Evolutionary conservation across 108 stramenopile species (phyloP).

Genomic region (Discostella pseudostelligera): DNA sequence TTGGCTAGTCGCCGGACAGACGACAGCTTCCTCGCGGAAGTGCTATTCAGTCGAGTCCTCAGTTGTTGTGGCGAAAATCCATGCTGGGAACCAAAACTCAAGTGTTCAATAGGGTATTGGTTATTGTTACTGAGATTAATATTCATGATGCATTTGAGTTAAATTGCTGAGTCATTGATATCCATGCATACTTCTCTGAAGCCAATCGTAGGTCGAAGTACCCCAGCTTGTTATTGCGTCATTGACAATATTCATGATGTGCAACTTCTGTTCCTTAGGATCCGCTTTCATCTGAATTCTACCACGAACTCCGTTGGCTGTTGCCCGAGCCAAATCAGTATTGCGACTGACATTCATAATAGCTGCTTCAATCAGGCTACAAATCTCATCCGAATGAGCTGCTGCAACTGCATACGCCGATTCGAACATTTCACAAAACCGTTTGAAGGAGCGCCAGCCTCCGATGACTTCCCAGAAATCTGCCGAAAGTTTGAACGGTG

Average conservation of each 20-base stretch:
- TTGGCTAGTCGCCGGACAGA: too few relatives aligned
- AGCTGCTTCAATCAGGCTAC: slow-evolving; percentile 71
- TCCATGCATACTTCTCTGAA: slow-evolving; percentile 91
- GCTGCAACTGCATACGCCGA: slow-evolving; percentile 77
- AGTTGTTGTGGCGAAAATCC: too few relatives aligned
- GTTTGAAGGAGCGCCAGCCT: slow-evolving; percentile 79
- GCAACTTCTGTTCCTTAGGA: slow-evolving; percentile 68
- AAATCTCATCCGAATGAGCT: slow-evolving; percentile 76
- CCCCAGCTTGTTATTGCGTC: slow-evolving; percentile 84
- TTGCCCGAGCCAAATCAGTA: slow-evolving; percentile 53
- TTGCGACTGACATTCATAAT: slow-evolving; percentile 73
- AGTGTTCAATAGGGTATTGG: too few relatives aligned
- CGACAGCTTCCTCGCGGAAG: too few relatives aligned
- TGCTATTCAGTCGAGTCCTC: too few relatives aligned
- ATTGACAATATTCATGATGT: slow-evolving; percentile 83
- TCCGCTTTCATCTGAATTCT: slow-evolving; percentile 76
- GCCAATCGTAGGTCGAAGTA: slow-evolving; percentile 86
- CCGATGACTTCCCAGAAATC: slow-evolving; percentile 94
- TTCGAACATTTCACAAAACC: slow-evolving; percentile 88
- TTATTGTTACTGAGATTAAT: too few relatives aligned
- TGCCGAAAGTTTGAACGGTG: slow-evolving; percentile 91
- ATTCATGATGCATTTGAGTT: too few relatives aligned
- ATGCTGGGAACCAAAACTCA: too few relatives aligned
- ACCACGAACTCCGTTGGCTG: slow-evolving; percentile 69
- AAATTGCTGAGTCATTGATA: slow-evolving; percentile 57